Base-by-base conservation (phyloP, 2,329 filamentous ascomycete genomes). In the Epichloe aotearoae region DNA sequence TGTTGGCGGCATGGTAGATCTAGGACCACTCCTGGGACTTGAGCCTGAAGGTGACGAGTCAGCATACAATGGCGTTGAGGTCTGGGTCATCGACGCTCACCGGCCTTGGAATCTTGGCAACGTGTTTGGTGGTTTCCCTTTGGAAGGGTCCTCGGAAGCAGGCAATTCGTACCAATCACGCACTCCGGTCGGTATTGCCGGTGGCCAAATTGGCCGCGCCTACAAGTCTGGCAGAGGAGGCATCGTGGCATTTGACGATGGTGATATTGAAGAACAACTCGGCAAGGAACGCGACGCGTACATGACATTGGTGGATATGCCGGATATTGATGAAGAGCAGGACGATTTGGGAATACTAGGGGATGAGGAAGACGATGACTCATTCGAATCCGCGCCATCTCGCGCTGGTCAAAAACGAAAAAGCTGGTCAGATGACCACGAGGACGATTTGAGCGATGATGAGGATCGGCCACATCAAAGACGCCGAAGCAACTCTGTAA, bases 91-190 rank as follows among this genome's bases (percentile, higher is more conserved):
- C 53, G 93, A 98, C 68, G 82, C 91, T 30, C 80, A 93, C 66
- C 77, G 93, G 53, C 93, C 93, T 14, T 97, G 91, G 89, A 97
- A 98, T 64, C 65, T 98, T 62, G 82, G 81, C 56, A 98, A 98
- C 65, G 82, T 97, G 14, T 97, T 97, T 71, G 89, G 86, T 12
- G 86, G 86, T 3, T 79, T 80, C 54, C 74, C 79, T 1, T 65
- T 76, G 4, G 75, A 78, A 56, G 71, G 78, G 20, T 66, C 71
- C 11, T 66, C 72, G 38, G 74, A 75, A 20, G 69, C 67, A 26
- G 68, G 73, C 5, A 60, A 65, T n/a, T 71, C 66, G 41, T 71
- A 73, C 54, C 67, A 72, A 59, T 64, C 75, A 41, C 72, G 76
- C 54, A 77, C 76, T 55, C 79, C 79, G 6, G 62, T 68, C 11